Evolutionary conservation across 352 stramenopile species (phyloP).

Genomic region (Ochromonadaceae sp.): DNA sequence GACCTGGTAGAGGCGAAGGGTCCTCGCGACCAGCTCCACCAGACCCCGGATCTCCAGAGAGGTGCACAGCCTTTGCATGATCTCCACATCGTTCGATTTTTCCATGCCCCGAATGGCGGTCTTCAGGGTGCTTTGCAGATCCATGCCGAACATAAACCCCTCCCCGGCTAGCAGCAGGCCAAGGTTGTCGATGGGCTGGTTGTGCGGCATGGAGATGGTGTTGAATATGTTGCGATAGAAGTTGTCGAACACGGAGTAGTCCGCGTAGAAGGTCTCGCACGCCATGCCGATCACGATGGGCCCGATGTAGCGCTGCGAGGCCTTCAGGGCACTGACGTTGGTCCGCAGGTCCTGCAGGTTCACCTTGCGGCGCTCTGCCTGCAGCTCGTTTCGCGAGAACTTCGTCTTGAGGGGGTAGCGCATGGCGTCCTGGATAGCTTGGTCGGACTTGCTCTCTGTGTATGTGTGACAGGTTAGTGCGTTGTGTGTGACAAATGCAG

Average conservation of each 20-base stretch:
- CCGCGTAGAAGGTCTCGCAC: neutral
- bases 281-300: constrained; percentile 6
- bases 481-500: too few relatives aligned
- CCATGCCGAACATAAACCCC: neutral
- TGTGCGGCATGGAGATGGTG: neutral
- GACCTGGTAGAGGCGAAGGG: too few relatives aligned
- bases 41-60: too few relatives aligned
- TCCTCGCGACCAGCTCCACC: too few relatives aligned
- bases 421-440: constrained; percentile 2
- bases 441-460: constrained; percentile 10
- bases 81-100: too few relatives aligned
- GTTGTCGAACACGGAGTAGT: neutral
- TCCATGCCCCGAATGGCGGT: neutral
- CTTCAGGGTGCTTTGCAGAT: neutral
- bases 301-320: neutral
- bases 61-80: too few relatives aligned
- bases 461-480: too few relatives aligned
- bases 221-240: constrained; percentile 3
- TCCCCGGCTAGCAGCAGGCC: neutral
- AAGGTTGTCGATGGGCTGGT: neutral
- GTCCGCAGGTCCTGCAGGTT: neutral
- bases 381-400: neutral
- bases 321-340: neutral
- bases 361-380: neutral
- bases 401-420: neutral